These are phyloP conservation scores for Suillus cothurnatus DNA, from an alignment of 768 basidiomycete genomes.

Conservation along the genomic window DNA sequence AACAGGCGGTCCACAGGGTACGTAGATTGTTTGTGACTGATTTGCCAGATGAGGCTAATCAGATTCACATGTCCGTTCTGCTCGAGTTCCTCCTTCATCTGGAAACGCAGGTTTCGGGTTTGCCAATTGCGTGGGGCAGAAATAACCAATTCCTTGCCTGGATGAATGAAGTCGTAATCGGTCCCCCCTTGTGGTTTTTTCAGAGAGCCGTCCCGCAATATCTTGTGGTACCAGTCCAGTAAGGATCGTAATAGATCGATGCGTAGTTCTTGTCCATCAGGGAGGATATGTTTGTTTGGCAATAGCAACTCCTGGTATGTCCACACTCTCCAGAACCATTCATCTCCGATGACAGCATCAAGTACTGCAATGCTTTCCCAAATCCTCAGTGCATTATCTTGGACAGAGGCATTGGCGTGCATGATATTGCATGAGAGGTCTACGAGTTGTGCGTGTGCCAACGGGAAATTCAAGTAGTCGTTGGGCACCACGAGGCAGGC, in stretches of 20 bases:
- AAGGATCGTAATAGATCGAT: neutral
- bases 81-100: neutral
- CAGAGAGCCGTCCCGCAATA: neutral
- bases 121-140: conserved; percentile 1
- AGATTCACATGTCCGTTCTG: neutral
- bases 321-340: neutral
- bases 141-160: neutral
- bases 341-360: neutral
- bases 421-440: neutral
- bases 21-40: neutral
- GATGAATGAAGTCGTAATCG: neutral
- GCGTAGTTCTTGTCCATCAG: neutral
- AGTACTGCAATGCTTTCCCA: neutral
- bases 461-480: neutral
- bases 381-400: neutral
- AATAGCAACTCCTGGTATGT: neutral
- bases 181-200: neutral
- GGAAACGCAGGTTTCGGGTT: neutral
- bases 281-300: neutral
- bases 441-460: neutral
- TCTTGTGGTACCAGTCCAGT: neutral
- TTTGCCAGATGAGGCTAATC: neutral
- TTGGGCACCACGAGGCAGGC: neutral
- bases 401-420: neutral
- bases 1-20: neutral